phyloP scores from a whole-genome alignment of 768 basidiomycete genomes.

The Tubosaeta sp. region DNA sequence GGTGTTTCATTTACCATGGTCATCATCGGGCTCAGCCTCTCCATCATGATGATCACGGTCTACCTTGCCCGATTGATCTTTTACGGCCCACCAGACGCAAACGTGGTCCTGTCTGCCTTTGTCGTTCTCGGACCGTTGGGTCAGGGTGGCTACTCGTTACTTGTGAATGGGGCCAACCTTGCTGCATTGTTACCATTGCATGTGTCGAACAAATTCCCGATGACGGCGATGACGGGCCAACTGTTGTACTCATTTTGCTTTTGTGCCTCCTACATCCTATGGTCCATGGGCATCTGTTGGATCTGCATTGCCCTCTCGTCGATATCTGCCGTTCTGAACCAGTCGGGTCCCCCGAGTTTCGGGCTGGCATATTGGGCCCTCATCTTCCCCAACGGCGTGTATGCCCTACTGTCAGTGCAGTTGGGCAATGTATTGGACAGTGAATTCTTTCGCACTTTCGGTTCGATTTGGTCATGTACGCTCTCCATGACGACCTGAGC shows the following conservation, averaged over 20 bases:
- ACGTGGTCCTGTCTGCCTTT: constrained; percentile 41
- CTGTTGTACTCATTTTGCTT: constrained; percentile 43
- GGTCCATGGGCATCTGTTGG: constrained; percentile 57
- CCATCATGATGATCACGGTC: constrained; percentile 46
- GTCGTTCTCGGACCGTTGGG: constrained; percentile 51
- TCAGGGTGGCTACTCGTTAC: constrained; percentile 45
- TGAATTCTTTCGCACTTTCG: constrained; percentile 47
- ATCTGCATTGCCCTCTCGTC: constrained; percentile 41
- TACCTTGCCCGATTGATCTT: constrained; percentile 44
- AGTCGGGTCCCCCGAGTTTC: constrained; percentile 37
- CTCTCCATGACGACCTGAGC: background rate
- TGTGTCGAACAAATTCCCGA: constrained; percentile 28
- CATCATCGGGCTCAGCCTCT: constrained; percentile 43
- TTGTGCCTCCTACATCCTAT: constrained; percentile 44
- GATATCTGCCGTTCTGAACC: constrained; percentile 31
- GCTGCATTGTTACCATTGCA: constrained; percentile 33
- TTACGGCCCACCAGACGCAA: constrained; percentile 37
- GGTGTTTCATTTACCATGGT: constrained; percentile 41
- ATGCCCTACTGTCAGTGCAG: constrained; percentile 46
- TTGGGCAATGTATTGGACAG: constrained; percentile 47
- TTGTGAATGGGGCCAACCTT: constrained; percentile 38
- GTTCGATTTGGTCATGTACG: constrained; percentile 51
- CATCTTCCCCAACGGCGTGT: constrained; percentile 54
- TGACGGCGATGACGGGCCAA: constrained; percentile 34
- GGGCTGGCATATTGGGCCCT: constrained; percentile 50